Evolutionary conservation across 2,329 filamentous ascomycete species (phyloP).

Genomic region (Didymella keratinophila): DNA sequence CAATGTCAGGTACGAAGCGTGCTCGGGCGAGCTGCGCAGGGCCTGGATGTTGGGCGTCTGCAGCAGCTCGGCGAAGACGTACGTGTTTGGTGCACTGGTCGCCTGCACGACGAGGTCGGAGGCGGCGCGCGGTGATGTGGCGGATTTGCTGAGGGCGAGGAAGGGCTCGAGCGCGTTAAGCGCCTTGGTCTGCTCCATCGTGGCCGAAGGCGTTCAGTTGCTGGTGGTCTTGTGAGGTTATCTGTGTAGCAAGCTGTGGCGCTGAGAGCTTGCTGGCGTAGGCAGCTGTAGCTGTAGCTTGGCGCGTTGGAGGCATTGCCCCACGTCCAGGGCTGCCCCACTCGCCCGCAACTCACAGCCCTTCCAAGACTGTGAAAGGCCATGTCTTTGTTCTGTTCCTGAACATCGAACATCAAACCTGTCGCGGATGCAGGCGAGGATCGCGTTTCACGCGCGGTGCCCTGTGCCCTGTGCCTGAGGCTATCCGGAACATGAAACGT

Average conservation of each 20-base stretch:
- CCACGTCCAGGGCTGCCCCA: neutral
- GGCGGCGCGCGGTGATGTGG: conserved; percentile 81
- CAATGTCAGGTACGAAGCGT: conserved; percentile 69
- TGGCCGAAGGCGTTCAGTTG: neutral
- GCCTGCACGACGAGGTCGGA: conserved; percentile 87
- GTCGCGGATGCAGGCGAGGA: conserved; percentile 5
- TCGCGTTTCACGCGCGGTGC: conserved; percentile 13
- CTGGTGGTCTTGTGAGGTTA: neutral
- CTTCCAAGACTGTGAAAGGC: conserved; percentile 1
- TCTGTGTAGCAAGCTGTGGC: neutral
- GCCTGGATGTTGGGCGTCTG: conserved; percentile 79
- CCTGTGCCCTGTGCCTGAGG: conserved; percentile 11
- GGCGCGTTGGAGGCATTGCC: conserved; percentile 6
- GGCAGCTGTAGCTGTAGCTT: conserved; percentile 26
- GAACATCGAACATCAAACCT: neutral
- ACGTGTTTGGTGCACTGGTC: conserved; percentile 88
- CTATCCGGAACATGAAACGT: conserved; percentile 18
- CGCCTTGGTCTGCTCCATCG: conserved; percentile 76
- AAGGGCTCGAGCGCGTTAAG: conserved; percentile 79
- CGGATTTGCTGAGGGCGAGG: conserved; percentile 85
- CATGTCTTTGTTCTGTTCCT: conserved; percentile 8
- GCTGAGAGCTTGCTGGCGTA: conserved; percentile 14
- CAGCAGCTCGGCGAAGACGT: conserved; percentile 93
- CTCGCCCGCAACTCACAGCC: neutral
- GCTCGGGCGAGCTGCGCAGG: conserved; percentile 70